A percentile compares a stretch with the other conserved stretches of the same genome.
Conservation (phyloP, 179 eudicot genomes). For the Corrigiola litoralis region DNA sequence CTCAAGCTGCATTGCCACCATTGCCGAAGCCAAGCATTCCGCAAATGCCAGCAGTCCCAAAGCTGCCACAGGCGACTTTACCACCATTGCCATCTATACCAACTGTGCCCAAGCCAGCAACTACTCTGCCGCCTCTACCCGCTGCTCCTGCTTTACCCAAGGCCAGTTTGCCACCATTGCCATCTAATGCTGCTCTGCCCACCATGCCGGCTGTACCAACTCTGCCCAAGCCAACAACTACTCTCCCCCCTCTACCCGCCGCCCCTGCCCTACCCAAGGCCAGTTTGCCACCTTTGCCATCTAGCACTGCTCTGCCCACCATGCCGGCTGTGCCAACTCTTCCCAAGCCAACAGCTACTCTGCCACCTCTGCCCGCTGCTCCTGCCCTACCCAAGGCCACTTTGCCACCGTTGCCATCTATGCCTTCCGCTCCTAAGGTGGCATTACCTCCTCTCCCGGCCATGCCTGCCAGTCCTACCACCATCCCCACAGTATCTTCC, state of each 20-base stretch:
- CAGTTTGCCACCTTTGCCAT: slow-evolving; percentile 17
- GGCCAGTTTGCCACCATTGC: slow-evolving; percentile 18
- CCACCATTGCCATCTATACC: slow-evolving; percentile 13
- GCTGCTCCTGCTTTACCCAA: too few species aligned
- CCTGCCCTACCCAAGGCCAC: slow-evolving; percentile 12
- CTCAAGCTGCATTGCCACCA: too few species aligned
- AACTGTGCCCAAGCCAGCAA: slow-evolving; percentile 11
- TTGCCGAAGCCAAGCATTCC: too few species aligned
- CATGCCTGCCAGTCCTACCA: slow-evolving; percentile 9
- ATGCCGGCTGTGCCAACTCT: background rate
- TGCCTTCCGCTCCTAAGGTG: slow-evolving; percentile 12
- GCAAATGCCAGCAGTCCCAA: slow-evolving; percentile 28
- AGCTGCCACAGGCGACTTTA: slow-evolving; percentile 18
- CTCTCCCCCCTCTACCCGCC: too few species aligned
- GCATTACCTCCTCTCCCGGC: slow-evolving; percentile 18
- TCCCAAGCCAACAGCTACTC: slow-evolving; percentile 2
- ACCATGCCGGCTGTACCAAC: slow-evolving; percentile 1
- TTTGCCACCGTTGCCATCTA: slow-evolving; percentile 18
- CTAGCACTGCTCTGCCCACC: slow-evolving; percentile 19
- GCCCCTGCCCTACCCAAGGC: too few species aligned
- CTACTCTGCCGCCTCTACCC: too few species aligned
- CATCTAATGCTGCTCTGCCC: slow-evolving; percentile 17
- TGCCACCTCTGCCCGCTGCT: slow-evolving; percentile 13
- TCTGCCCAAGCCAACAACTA: slow-evolving; percentile 6
- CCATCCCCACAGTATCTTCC: slow-evolving; percentile 11